Conservation (phyloP, 1,284 basidiomycete species). For the Melampsora americana region DNA sequence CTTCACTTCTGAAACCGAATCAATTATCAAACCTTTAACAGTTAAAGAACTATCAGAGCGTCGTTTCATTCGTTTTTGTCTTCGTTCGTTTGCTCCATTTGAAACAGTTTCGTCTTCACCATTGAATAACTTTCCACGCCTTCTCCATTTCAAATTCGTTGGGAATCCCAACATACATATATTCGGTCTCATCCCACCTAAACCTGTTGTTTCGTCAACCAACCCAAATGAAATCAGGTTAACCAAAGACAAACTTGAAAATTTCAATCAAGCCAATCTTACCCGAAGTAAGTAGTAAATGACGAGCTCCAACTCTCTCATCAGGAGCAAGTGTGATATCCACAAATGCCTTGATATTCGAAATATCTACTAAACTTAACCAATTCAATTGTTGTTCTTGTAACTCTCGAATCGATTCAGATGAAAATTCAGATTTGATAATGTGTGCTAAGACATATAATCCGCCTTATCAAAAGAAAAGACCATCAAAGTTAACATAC, state of each 20-base stretch:
- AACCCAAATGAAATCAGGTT: constrained; percentile 8
- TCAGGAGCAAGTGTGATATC: constrained; percentile 38
- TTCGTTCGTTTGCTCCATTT: not conserved
- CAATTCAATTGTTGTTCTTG: constrained; percentile 42
- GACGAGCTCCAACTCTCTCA: constrained; percentile 40
- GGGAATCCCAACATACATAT: constrained; percentile 42
- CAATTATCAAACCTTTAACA: constrained; percentile 23
- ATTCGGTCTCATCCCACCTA: constrained; percentile 42
- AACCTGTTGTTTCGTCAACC: not conserved
- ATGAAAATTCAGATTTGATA: constrained; percentile 41
- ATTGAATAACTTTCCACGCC: constrained; percentile 24
- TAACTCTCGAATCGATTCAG: constrained; percentile 37
- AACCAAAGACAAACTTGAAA: too few relatives aligned
- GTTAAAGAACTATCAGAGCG: constrained; percentile 35
- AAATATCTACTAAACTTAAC: constrained; percentile 41
- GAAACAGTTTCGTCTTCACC: not conserved
- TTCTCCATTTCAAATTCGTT: constrained; percentile 38
- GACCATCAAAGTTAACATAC: not conserved
- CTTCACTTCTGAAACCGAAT: constrained; percentile 7
- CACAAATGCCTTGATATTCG: constrained; percentile 42
- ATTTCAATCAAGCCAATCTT: too few relatives aligned
- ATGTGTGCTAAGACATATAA: constrained; percentile 39
- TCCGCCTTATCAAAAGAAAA: constrained; percentile 16
- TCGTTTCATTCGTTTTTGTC: constrained; percentile 2
- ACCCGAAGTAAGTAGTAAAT: constrained; percentile 33